Percentiles rank a stretch among this genome's conserved stretches.
phyloP scores from a whole-genome alignment of 1,284 basidiomycete genomes.

The Ustilago sp. region DNA sequence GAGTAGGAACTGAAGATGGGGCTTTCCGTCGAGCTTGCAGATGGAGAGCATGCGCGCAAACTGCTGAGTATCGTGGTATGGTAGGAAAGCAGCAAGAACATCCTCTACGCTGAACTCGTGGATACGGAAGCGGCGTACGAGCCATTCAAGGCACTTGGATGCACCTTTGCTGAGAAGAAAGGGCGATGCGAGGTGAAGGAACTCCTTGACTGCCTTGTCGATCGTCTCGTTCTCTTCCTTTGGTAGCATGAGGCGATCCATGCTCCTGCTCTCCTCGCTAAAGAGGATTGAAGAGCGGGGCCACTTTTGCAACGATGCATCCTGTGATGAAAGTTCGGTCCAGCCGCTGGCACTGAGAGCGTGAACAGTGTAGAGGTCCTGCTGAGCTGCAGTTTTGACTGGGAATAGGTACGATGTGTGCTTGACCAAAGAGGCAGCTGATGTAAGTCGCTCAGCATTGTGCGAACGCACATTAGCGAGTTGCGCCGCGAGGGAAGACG shows the following conservation, averaged over 20 bases:
- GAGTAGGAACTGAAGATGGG: conserved; percentile 57
- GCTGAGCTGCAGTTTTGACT: conserved; percentile 60
- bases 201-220: conserved; percentile 75
- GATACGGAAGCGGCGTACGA: conserved; percentile 91
- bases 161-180: conserved; percentile 85
- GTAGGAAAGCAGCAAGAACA: conserved; percentile 86
- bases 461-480: conserved; percentile 83
- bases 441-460: conserved; percentile 81
- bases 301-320: conserved; percentile 53
- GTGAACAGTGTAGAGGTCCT: conserved; percentile 81
- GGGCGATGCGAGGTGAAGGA: conserved; percentile 80
- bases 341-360: conserved; percentile 85
- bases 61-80: conserved; percentile 94
- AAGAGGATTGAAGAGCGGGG: conserved; percentile 79
- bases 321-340: conserved; percentile 73
- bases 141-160: conserved; percentile 93
- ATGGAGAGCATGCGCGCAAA: conserved; percentile 94
- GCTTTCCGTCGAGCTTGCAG: conserved; percentile 72
- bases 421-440: conserved; percentile 74
- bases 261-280: conserved; percentile 80
- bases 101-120: conserved; percentile 90
- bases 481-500: conserved; percentile 84
- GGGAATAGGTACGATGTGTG: conserved; percentile 83
- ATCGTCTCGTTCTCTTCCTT: conserved; percentile 77
- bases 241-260: conserved; percentile 85